Conservation (phyloP, 2,329 filamentous ascomycete genomes). For the Coniochaeta ligniaria region DNA sequence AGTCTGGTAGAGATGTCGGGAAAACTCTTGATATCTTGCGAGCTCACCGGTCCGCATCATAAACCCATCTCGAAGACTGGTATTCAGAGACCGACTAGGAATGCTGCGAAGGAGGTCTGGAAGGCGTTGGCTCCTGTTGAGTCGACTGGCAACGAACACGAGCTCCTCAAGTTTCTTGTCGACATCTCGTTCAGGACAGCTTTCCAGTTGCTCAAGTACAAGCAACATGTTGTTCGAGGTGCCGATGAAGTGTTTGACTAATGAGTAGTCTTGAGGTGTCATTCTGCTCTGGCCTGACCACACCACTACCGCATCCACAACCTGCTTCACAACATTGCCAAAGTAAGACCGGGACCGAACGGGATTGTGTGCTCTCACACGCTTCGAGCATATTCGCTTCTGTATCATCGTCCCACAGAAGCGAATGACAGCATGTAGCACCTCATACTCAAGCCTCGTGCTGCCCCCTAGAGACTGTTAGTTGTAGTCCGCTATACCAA, state of each 20-base stretch:
- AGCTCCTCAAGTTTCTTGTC: background rate
- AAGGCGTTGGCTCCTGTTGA: background rate
- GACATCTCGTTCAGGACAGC: background rate
- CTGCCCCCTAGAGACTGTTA: background rate
- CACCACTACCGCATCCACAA: background rate
- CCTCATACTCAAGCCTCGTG: background rate
- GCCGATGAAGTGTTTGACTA: background rate
- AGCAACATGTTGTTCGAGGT: background rate
- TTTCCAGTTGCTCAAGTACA: background rate
- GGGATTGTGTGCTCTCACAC: background rate
- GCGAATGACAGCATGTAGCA: background rate
- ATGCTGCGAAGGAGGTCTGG: background rate
- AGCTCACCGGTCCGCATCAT: constrained; percentile 22
- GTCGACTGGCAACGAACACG: background rate
- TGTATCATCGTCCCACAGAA: background rate
- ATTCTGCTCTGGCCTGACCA: background rate
- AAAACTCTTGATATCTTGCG: constrained; percentile 26
- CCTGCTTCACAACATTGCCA: background rate
- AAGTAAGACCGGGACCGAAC: background rate
- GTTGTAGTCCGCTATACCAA: background rate
- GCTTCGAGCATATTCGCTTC: background rate
- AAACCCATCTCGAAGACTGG: constrained; percentile 1
- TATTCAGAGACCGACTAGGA: background rate
- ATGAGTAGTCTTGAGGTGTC: background rate
- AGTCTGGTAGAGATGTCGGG: constrained; percentile 22